Conservation (phyloP, 2,329 filamentous ascomycete genomes). For the Trichoderma aggressivum region DNA sequence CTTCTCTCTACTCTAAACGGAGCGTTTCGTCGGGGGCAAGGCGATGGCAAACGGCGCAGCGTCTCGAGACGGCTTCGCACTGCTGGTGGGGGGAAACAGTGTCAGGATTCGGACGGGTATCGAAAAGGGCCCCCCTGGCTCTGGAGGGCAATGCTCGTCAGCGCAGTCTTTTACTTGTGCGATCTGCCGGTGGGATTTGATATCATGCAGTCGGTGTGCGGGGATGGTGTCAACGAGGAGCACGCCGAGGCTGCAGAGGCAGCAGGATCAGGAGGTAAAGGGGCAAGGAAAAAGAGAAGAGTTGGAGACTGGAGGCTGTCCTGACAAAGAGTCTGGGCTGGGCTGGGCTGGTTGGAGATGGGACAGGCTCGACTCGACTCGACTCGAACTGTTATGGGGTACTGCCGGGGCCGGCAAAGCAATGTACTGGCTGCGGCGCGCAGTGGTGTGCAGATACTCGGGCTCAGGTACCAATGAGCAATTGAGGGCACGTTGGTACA, state of each 20-base stretch:
- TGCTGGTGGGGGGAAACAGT: not conserved
- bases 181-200: constrained; percentile 14
- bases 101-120: constrained; percentile 9
- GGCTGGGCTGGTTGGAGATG: not conserved
- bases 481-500: not conserved
- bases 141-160: constrained; percentile 2
- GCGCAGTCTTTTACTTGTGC: not conserved
- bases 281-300: constrained; percentile 1
- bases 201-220: constrained; percentile 14
- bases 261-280: constrained; percentile 13
- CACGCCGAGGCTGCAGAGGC: constrained; percentile 16
- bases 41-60: not conserved
- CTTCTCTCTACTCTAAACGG: not conserved
- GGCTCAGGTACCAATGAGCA: not conserved
- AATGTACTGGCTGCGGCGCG: not conserved
- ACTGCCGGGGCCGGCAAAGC: not conserved
- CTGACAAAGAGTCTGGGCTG: not conserved
- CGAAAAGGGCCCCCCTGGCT: constrained; percentile 2
- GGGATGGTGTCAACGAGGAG: constrained; percentile 12
- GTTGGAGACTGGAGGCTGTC: not conserved
- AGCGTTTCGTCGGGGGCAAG: not conserved
- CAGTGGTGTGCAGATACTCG: not conserved
- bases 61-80: not conserved
- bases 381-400: not conserved
- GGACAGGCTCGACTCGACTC: not conserved